Evolutionary conservation across 192 early-diverging fungal genomes (phyloP).

Genomic region (Hyaloraphidium curvatum): DNA sequence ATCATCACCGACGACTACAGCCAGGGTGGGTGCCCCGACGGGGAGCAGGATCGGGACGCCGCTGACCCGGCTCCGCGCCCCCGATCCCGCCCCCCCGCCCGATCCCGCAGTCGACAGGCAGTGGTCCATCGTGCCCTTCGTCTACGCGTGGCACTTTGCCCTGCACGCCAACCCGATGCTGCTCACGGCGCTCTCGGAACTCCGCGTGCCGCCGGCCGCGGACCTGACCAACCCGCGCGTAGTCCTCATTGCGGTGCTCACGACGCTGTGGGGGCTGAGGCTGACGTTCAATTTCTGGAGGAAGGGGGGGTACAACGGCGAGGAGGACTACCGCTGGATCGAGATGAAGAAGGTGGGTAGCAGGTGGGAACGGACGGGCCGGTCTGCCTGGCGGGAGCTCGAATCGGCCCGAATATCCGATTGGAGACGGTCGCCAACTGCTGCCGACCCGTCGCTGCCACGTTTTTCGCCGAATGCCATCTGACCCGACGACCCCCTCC

Average conservation of each 20-base stretch:
- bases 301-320: conserved; percentile 51
- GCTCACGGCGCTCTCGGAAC: too few relatives aligned
- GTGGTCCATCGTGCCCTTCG: conserved; percentile 52
- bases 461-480: conserved; percentile 13
- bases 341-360: neutral
- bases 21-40: too few relatives aligned
- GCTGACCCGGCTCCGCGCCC: too few relatives aligned
- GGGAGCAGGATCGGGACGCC: too few relatives aligned
- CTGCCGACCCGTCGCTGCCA: too few relatives aligned
- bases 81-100: too few relatives aligned
- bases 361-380: too few relatives aligned
- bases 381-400: too few relatives aligned
- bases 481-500: conserved; percentile 14
- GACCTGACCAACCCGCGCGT: conserved; percentile 18
- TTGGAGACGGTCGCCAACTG: too few relatives aligned
- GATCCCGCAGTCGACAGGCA: conserved; percentile 37
- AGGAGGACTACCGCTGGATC: conserved; percentile 61
- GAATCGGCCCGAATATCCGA: too few relatives aligned
- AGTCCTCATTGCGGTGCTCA: conserved; percentile 19
- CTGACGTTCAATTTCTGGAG: conserved; percentile 60
- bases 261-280: conserved; percentile 46
- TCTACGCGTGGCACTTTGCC: conserved; percentile 34
- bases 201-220: too few relatives aligned
- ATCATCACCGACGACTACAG: too few relatives aligned
- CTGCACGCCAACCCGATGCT: conserved; percentile 19